Evolutionary conservation across 2,329 filamentous ascomycete genomes (phyloP).

Genomic region (Dryadomyces sulphureus): DNA sequence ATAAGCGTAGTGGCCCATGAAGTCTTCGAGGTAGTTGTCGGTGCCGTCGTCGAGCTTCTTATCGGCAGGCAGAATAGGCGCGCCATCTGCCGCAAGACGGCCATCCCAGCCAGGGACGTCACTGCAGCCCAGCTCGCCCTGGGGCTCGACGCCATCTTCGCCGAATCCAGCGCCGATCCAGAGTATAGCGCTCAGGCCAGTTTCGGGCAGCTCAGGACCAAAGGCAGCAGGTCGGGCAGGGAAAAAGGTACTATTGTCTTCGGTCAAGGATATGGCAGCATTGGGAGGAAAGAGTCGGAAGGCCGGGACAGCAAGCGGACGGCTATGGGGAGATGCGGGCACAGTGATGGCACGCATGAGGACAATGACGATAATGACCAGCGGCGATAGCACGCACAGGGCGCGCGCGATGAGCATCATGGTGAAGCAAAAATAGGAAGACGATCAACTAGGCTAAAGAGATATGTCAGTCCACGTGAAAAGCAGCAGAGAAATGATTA

Average conservation of each 20-base stretch:
- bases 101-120: conserved; percentile 83
- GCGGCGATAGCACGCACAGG: conserved; percentile 4
- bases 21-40: conserved; percentile 65
- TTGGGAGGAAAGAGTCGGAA: conserved; percentile 89
- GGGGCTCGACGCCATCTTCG: conserved; percentile 56
- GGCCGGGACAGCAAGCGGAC: background rate
- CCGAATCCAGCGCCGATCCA: conserved; percentile 91
- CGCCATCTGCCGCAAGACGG: conserved; percentile 21
- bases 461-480: background rate
- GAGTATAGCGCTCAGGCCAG: conserved; percentile 72
- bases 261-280: conserved; percentile 87
- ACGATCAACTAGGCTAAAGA: background rate
- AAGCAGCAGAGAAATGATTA: background rate
- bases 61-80: conserved; percentile 24
- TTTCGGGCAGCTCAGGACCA: conserved; percentile 60
- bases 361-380: conserved; percentile 4
- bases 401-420: conserved; percentile 3
- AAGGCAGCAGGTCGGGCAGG: conserved; percentile 86
- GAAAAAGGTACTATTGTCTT: conserved; percentile 97
- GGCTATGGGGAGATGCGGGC: background rate
- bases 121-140: conserved; percentile 86
- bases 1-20: conserved; percentile 6
- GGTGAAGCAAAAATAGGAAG: background rate
- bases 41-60: conserved; percentile 54
- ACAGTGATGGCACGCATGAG: background rate